A percentile compares a stretch with the other conserved stretches of the same genome.
Evolutionary conservation across 148 eudicot genomes (phyloP).

Genomic region (Silene conica): DNA sequence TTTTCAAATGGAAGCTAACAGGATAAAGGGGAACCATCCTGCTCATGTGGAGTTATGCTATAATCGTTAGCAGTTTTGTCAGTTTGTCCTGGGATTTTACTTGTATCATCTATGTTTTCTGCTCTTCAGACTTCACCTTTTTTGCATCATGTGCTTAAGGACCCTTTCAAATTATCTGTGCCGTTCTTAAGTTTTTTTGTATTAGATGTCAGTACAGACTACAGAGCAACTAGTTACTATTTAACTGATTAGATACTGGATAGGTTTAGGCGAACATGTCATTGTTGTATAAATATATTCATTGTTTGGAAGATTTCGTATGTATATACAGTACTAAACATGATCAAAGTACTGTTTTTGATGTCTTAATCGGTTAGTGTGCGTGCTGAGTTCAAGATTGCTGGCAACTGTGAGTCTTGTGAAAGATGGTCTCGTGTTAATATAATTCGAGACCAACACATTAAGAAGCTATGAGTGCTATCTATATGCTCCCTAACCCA

Average conservation of each 20-base stretch:
- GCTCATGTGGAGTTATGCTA: not conserved
- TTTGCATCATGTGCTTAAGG: not conserved
- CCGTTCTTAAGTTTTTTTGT: too few species aligned
- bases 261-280: too few species aligned
- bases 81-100: not conserved
- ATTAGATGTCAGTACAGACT: too few species aligned
- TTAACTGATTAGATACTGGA: too few species aligned
- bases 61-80: not conserved
- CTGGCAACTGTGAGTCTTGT: not conserved
- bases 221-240: too few species aligned
- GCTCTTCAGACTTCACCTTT: not conserved
- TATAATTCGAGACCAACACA: not conserved
- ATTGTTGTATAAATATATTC: too few species aligned
- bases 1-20: not conserved
- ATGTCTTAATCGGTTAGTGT: not conserved
- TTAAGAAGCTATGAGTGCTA: not conserved
- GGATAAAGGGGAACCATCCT: not conserved
- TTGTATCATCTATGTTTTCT: not conserved
- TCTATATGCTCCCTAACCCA: too few species aligned
- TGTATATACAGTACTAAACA: not conserved
- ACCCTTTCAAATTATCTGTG: not conserved
- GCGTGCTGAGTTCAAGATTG: not conserved
- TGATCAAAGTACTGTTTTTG: not conserved
- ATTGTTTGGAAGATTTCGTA: too few species aligned
- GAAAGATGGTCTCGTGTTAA: not conserved